Conservation (phyloP, 202 grass and related monocot genomes). For the Bolboschoenoplectus hybrid region DNA sequence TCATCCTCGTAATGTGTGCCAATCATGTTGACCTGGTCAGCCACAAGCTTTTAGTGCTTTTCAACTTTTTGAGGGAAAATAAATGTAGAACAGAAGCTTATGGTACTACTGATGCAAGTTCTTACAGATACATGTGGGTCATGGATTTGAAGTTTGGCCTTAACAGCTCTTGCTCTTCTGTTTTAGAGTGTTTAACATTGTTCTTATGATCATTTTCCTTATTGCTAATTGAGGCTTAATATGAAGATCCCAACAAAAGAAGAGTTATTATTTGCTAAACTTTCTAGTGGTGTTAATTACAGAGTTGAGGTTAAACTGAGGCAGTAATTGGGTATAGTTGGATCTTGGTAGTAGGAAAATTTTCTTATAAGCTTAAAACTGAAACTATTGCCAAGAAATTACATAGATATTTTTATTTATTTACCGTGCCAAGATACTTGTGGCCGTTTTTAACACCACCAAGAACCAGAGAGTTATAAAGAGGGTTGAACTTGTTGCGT, state of each 20-base stretch:
- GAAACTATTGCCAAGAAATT: background rate
- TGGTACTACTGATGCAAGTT: background rate
- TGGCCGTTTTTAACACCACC: conserved; percentile 95
- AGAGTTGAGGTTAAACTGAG: background rate
- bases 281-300: conserved; percentile 1
- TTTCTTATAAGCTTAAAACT: conserved; percentile 5
- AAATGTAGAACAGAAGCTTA: background rate
- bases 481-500: conserved; percentile 98
- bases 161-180: background rate
- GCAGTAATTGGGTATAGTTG: background rate
- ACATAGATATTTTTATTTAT: background rate
- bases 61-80: background rate
- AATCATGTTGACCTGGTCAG: conserved; percentile 89
- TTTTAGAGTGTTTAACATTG: background rate
- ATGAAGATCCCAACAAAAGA: background rate
- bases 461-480: conserved; percentile 92
- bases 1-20: conserved; percentile 99
- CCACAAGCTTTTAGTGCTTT: background rate
- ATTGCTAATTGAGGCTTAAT: conserved; percentile 8
- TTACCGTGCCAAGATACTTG: conserved; percentile 98
- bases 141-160: conserved; percentile 1
- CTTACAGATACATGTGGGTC: conserved; percentile 2
- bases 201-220: background rate
- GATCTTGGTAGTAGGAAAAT: background rate
- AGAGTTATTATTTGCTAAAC: background rate